Evolutionary conservation across 768 basidiomycete genomes (phyloP).

Genomic region (Rubroboletus pulcherrimus): DNA sequence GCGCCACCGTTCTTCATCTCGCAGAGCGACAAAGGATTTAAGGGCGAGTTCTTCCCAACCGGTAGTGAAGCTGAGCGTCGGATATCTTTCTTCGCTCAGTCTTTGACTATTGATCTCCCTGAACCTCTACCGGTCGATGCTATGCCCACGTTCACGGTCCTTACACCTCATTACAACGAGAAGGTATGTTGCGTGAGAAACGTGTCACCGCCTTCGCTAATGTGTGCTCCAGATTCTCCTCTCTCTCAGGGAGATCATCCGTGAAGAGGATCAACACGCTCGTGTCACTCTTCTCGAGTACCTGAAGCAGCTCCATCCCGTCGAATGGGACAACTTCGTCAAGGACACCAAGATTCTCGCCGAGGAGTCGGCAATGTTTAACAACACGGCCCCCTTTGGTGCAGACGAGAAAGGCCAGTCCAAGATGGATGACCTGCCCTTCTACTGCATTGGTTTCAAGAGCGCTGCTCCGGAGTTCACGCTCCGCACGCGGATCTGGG

Average conservation of each 20-base stretch:
- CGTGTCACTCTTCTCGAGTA: slow-evolving; percentile 97
- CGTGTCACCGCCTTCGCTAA: slow-evolving; percentile 2
- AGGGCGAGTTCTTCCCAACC: slow-evolving; percentile 87
- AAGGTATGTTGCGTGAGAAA: slow-evolving; percentile 53
- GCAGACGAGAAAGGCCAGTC: slow-evolving; percentile 80
- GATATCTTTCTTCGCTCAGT: slow-evolving; percentile 99
- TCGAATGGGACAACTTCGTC: slow-evolving; percentile 99
- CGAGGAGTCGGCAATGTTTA: slow-evolving; percentile 87
- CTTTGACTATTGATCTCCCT: slow-evolving; percentile 91
- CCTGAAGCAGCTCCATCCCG: slow-evolving; percentile 94
- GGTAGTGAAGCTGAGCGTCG: slow-evolving; percentile 96
- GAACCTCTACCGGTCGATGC: slow-evolving; percentile 93
- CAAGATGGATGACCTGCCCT: slow-evolving; percentile 90
- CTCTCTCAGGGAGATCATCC: slow-evolving; percentile 95
- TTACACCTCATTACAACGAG: slow-evolving; percentile 98
- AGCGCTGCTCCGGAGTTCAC: slow-evolving; percentile 98
- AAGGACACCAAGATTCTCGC: slow-evolving; percentile 99
- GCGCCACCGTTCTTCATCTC: slow-evolving; percentile 99
- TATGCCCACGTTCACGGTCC: slow-evolving; percentile 99
- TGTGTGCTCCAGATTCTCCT: slow-evolving; percentile 68
- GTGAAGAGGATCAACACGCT: slow-evolving; percentile 96
- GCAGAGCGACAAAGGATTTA: slow-evolving; percentile 83
- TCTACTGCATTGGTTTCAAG: slow-evolving; percentile 99
- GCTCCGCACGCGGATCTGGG: slow-evolving; percentile 98
- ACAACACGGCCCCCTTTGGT: slow-evolving; percentile 68